A percentile compares a stretch with the other conserved stretches of the same genome.
Conservation (phyloP, 2,329 filamentous ascomycete genomes). For the Fusarium annulatum region DNA sequence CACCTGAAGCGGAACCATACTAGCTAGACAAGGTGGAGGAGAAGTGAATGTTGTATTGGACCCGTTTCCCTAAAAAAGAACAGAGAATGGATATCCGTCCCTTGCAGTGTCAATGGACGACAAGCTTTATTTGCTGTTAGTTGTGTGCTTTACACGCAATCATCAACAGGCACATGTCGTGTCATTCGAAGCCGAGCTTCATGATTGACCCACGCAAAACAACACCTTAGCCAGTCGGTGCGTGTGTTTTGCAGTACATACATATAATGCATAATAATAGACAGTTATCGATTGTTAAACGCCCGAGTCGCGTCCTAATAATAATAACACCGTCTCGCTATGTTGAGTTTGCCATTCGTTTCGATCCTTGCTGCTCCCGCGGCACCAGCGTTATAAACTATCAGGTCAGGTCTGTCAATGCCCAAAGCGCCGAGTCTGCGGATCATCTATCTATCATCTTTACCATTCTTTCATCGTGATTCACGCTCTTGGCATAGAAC, state of each 20-base stretch:
- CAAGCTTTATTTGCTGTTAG: constrained; percentile 1
- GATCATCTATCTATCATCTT: constrained; percentile 16
- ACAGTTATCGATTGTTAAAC: constrained; percentile 5
- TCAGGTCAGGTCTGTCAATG: constrained; percentile 9
- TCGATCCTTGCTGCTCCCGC: neutral
- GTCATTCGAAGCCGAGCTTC: constrained; percentile 3
- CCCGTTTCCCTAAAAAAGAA: constrained; percentile 41
- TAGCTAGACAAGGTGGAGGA: constrained; percentile 31
- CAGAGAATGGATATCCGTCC: constrained; percentile 24
- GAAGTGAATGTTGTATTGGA: constrained; percentile 31
- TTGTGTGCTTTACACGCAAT: constrained; percentile 17
- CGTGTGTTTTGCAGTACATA: neutral
- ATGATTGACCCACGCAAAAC: constrained; percentile 23
- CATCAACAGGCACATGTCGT: constrained; percentile 3
- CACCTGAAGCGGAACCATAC: constrained; percentile 45
- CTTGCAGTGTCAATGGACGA: constrained; percentile 25
- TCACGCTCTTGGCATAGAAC: constrained; percentile 26
- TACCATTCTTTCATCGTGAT: constrained; percentile 29
- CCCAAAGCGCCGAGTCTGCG: constrained; percentile 15
- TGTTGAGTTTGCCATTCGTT: constrained; percentile 15
- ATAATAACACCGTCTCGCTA: neutral
- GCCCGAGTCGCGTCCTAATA: constrained; percentile 13
- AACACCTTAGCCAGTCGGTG: neutral
- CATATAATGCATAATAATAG: constrained; percentile 2
- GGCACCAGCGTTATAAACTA: constrained; percentile 16